Evolutionary conservation across 192 early-diverging fungal species (phyloP).

Genomic region (Coemansia sp.): DNA sequence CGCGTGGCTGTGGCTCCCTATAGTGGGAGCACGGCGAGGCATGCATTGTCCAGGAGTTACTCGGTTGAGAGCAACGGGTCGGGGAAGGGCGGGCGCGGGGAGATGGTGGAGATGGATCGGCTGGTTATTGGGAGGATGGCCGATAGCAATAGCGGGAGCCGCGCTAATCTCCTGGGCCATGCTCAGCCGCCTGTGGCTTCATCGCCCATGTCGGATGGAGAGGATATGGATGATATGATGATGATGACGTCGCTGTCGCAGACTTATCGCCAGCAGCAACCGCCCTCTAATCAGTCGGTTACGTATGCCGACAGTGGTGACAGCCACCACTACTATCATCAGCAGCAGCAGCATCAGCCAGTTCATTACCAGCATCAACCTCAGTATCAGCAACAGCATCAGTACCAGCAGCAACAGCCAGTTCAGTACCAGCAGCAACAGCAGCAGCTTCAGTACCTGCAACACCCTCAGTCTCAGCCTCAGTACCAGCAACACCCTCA

Average conservation of each 20-base stretch:
- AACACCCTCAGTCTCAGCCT: not conserved
- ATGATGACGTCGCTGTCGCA: conserved; percentile 13
- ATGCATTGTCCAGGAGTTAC: conserved; percentile 30
- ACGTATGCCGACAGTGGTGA: not conserved
- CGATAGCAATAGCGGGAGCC: conserved; percentile 15
- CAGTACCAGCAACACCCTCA: conserved; percentile 1
- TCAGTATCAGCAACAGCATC: conserved; percentile 3
- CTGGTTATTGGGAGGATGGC: conserved; percentile 3
- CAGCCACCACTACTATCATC: not conserved
- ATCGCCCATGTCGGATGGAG: conserved; percentile 2
- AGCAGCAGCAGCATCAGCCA: not conserved
- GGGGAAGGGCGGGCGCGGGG: conserved; percentile 2
- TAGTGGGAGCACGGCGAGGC: not conserved
- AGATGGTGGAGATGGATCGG: conserved; percentile 21
- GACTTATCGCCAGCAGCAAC: not conserved
- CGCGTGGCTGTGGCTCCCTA: not conserved
- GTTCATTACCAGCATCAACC: not conserved
- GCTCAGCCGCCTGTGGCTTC: conserved; percentile 20
- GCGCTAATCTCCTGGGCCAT: conserved; percentile 32
- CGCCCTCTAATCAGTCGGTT: not conserved
- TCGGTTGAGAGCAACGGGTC: conserved; percentile 38
- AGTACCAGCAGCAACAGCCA: not conserved
- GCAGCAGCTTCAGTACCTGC: not conserved
- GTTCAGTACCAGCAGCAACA: not conserved
- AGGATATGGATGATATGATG: conserved; percentile 12